Evolutionary conservation across 2,329 filamentous ascomycete genomes (phyloP), one percentile per base, ranked within the genome.

Genomic region (Lizonia empirigonia): DNA sequence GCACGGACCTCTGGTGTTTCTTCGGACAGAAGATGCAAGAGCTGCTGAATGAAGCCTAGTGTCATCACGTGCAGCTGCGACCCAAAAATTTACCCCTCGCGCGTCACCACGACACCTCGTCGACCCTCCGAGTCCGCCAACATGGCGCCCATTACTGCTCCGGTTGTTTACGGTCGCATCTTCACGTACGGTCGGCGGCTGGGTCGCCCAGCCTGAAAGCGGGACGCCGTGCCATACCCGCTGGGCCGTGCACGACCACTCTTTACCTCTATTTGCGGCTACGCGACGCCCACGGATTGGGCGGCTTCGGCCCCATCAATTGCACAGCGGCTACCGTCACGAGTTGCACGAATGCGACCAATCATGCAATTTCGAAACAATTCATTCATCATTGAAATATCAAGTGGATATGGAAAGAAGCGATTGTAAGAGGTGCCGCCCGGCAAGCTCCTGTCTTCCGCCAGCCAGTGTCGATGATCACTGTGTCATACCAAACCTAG

Each of bases 221-320:
- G 57, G 60, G 59, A 64, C 64, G 60, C 59, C 58, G 61, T 57
- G 55, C 48, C 58, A 57, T 46, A 62, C 50, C 48, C 44, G 42
- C 53, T 50, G 64, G 67, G 62, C 66, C 69, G 69, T 71, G 69
- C 70, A 48, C 63, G 47, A 67, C 61, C 58, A 59, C 64, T 70
- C 60, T 64, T 63, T 63, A 63, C 63, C 70, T 66, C 65, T 70
- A 70, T 67, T 71, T 69, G 67, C 60, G 68, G 70, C 65, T 71
- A 72, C 69, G 71, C 70, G 69, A 71, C 64, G 52, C 40, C 65
- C 68, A 70, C 64, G 68, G 69, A 74, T 74, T 73, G 70, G 71
- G 71, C 57, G 50, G 65, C 64, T 62, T 65, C 63, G 60, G 70
- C 70, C 50, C 70, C 66, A 68, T 63, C 58, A 59, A 66, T 58